Percentiles rank a stretch among this genome's conserved stretches.
Conservation (phyloP, 306 rosid genomes). For the Ormosia semicastrata region DNA sequence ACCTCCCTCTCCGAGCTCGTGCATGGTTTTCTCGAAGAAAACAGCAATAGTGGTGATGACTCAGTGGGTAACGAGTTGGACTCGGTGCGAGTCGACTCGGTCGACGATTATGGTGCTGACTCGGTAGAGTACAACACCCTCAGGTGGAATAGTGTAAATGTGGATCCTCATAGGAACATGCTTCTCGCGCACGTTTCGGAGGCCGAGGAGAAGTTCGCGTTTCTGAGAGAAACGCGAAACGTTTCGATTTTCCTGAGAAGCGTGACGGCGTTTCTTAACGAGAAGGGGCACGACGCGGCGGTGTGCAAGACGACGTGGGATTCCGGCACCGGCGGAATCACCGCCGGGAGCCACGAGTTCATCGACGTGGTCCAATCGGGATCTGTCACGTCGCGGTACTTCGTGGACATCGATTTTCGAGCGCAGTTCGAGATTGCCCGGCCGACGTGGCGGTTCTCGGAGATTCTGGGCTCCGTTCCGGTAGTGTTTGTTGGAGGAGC, state of each 20-base stretch:
- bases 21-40: slow-evolving; percentile 48
- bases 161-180: slow-evolving; percentile 39
- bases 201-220: slow-evolving; percentile 37
- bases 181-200: slow-evolving; percentile 49
- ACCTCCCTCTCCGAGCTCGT: slow-evolving; percentile 72
- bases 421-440: no score
- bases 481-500: no score
- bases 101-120: slow-evolving; percentile 21
- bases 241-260: slow-evolving; percentile 32
- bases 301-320: slow-evolving; percentile 79
- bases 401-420: no score
- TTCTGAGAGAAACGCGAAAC: slow-evolving; percentile 22
- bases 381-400: slow-evolving; percentile 43
- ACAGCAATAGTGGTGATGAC: not conserved
- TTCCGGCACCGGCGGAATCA: slow-evolving; percentile 35
- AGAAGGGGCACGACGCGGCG: slow-evolving; percentile 71
- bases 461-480: no score
- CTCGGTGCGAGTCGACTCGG: slow-evolving; percentile 55
- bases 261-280: slow-evolving; percentile 60
- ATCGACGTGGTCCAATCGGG: slow-evolving; percentile 55
- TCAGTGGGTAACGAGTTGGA: slow-evolving; percentile 30
- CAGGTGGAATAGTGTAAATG: not conserved
- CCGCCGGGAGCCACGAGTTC: slow-evolving; percentile 67
- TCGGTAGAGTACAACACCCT: slow-evolving; percentile 31
- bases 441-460: no score